A percentile compares a stretch with the other conserved stretches of the same genome.
phyloP scores from a whole-genome alignment of 2,329 filamentous ascomycete genomes.

The Byssothecium circinans region DNA sequence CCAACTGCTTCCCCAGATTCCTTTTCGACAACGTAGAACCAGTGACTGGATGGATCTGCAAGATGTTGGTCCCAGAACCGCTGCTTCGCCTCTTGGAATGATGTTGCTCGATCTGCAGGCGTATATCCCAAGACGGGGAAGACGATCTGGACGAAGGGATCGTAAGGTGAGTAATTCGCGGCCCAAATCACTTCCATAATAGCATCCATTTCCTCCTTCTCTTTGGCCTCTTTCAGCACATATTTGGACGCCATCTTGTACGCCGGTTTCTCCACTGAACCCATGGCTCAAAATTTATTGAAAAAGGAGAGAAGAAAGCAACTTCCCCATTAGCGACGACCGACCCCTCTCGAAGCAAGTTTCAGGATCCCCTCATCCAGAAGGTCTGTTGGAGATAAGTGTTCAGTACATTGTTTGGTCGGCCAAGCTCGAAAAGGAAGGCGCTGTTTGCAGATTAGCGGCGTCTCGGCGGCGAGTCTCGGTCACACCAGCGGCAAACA shows the following conservation, averaged over 20 bases:
- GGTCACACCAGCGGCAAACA: neutral
- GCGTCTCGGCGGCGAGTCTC: slow-evolving; percentile 1
- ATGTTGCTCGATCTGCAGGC: slow-evolving; percentile 24
- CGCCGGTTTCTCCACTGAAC: slow-evolving; percentile 16
- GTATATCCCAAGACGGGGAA: slow-evolving; percentile 38
- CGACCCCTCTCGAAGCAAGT: neutral
- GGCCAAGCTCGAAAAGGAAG: slow-evolving; percentile 7
- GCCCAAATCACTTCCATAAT: slow-evolving; percentile 39
- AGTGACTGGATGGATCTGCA: slow-evolving; percentile 31
- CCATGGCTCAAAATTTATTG: slow-evolving; percentile 17
- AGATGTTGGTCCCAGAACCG: slow-evolving; percentile 35
- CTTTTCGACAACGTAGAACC: slow-evolving; percentile 35
- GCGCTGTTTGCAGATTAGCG: slow-evolving; percentile 6
- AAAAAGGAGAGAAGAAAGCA: neutral
- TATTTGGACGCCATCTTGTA: slow-evolving; percentile 24
- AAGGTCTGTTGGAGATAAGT: neutral
- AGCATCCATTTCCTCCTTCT: slow-evolving; percentile 31
- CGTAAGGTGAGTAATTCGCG: slow-evolving; percentile 40
- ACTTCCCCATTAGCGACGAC: neutral
- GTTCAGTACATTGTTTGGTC: neutral
- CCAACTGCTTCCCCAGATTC: slow-evolving; percentile 26
- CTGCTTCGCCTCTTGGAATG: slow-evolving; percentile 32
- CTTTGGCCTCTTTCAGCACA: slow-evolving; percentile 27
- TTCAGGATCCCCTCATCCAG: neutral
- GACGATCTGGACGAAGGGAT: slow-evolving; percentile 38